These are phyloP conservation scores for Penicillium argentinense DNA, from an alignment of 495 filamentous ascomycete species.

Conservation along the genomic window DNA sequence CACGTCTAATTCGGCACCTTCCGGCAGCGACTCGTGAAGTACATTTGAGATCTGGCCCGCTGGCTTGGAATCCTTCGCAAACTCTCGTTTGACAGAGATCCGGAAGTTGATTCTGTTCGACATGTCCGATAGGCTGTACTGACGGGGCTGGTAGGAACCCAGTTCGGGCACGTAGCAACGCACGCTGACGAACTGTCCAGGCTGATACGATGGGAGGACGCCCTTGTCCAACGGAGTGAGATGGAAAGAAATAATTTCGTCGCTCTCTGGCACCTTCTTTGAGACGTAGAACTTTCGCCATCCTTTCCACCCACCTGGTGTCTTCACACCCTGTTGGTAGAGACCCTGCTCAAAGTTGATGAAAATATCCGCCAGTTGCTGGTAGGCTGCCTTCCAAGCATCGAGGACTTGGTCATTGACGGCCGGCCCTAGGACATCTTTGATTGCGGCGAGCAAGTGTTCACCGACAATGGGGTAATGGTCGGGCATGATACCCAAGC, in stretches of 20 bases:
- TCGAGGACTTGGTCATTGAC: conserved; percentile 55
- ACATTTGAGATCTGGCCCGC: conserved; percentile 61
- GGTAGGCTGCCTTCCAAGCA: conserved; percentile 64
- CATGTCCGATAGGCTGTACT: conserved; percentile 62
- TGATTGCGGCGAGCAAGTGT: conserved; percentile 60
- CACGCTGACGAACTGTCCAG: conserved; percentile 64
- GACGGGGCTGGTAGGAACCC: conserved; percentile 54
- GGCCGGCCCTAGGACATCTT: conserved; percentile 57
- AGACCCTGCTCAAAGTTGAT: conserved; percentile 58
- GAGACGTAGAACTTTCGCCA: conserved; percentile 63
- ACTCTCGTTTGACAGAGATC: conserved; percentile 63
- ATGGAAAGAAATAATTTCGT: conserved; percentile 62
- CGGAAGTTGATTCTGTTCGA: conserved; percentile 54
- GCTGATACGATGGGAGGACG: conserved; percentile 52
- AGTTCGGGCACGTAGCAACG: conserved; percentile 54
- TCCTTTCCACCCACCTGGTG: conserved; percentile 46
- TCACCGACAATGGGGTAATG: conserved; percentile 63
- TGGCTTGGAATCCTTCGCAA: conserved; percentile 17
- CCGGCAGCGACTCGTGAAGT: conserved; percentile 51
- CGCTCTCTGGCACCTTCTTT: conserved; percentile 54
- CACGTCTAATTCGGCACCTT: conserved; percentile 54
- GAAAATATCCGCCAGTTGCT: conserved; percentile 60
- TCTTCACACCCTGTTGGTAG: conserved; percentile 41
- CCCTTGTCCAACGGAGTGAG: conserved; percentile 55
- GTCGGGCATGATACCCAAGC: conserved; percentile 57